These are phyloP conservation scores for Hypomyces perniciosus DNA, from an alignment of 2,329 filamentous ascomycete genomes.

Conservation along the genomic window DNA sequence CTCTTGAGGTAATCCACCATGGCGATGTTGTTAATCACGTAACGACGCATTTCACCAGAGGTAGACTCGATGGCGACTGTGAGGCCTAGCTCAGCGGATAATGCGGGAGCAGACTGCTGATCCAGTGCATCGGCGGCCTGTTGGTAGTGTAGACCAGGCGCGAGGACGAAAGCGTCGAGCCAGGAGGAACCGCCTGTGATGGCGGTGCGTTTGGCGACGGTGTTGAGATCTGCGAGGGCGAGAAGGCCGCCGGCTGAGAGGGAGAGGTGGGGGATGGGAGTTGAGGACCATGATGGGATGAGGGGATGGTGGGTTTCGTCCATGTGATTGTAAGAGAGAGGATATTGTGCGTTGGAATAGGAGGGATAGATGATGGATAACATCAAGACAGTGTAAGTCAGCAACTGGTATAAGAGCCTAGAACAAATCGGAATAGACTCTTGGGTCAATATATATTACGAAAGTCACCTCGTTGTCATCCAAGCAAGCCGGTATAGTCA, in stretches of 20 bases:
- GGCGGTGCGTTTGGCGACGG: constrained; percentile 49
- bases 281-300: constrained; percentile 38
- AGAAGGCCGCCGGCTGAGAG: constrained; percentile 50
- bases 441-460: too few species aligned
- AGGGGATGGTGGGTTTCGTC: constrained; percentile 17
- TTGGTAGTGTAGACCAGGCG: constrained; percentile 56
- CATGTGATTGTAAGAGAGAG: too few species aligned
- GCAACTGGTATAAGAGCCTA: too few species aligned
- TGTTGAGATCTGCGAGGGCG: constrained; percentile 53
- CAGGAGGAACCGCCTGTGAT: constrained; percentile 51
- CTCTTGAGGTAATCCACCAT: constrained; percentile 42
- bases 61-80: constrained; percentile 16
- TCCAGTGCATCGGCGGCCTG: constrained; percentile 48
- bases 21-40: constrained; percentile 43
- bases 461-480: too few species aligned
- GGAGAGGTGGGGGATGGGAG: constrained; percentile 39
- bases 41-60: constrained; percentile 21
- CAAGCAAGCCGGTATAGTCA: too few species aligned
- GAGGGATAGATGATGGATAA: too few species aligned
- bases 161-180: constrained; percentile 51
- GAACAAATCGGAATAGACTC: too few species aligned
- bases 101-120: constrained; percentile 32
- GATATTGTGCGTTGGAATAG: too few species aligned
- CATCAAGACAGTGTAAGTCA: too few species aligned
- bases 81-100: constrained; percentile 19